A percentile compares a stretch with the other conserved stretches of the same genome.
Conservation (phyloP, 2,329 filamentous ascomycete genomes). For the Sporothrix schenckii region DNA sequence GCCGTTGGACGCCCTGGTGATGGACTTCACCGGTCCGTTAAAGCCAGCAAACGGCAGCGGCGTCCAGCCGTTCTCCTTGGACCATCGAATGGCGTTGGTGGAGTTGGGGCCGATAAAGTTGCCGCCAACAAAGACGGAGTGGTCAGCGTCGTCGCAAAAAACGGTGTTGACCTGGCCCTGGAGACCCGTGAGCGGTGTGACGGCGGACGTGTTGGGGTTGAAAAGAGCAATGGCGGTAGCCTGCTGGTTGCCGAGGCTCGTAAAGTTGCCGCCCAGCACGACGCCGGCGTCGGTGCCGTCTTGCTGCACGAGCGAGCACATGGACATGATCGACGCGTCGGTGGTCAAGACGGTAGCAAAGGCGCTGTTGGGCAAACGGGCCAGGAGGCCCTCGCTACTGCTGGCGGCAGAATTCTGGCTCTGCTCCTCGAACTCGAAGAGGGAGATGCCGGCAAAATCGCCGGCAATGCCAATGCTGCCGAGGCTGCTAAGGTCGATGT, state of each 20-base stretch:
- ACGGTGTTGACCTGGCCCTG: conserved; percentile 80
- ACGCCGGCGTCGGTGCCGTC: conserved; percentile 72
- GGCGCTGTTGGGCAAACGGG: conserved; percentile 80
- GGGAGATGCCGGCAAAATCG: conserved; percentile 86
- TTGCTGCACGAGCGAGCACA: conserved; percentile 75
- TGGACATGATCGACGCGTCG: conserved; percentile 82
- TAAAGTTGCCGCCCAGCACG: conserved; percentile 93
- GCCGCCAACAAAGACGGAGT: conserved; percentile 89
- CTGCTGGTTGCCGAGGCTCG: conserved; percentile 75
- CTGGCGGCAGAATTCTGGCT: conserved; percentile 69
- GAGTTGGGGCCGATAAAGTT: conserved; percentile 79
- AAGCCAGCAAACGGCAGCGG: conserved; percentile 90
- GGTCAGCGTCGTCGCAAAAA: conserved; percentile 74
- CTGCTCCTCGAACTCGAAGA: conserved; percentile 85
- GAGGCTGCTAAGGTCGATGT: conserved; percentile 76
- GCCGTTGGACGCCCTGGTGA: conserved; percentile 75
- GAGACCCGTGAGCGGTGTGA: conserved; percentile 78
- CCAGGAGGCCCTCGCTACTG: conserved; percentile 79
- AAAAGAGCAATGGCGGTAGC: conserved; percentile 81
- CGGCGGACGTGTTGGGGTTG: conserved; percentile 68
- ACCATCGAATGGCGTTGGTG: conserved; percentile 87
- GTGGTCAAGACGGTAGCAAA: conserved; percentile 74
- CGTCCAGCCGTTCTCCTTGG: conserved; percentile 67
- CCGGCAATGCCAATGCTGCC: conserved; percentile 85
- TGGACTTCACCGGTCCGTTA: conserved; percentile 87